These are phyloP conservation scores for Rhizopogon rudus DNA, from an alignment of 768 basidiomycete genomes.

Conservation along the genomic window DNA sequence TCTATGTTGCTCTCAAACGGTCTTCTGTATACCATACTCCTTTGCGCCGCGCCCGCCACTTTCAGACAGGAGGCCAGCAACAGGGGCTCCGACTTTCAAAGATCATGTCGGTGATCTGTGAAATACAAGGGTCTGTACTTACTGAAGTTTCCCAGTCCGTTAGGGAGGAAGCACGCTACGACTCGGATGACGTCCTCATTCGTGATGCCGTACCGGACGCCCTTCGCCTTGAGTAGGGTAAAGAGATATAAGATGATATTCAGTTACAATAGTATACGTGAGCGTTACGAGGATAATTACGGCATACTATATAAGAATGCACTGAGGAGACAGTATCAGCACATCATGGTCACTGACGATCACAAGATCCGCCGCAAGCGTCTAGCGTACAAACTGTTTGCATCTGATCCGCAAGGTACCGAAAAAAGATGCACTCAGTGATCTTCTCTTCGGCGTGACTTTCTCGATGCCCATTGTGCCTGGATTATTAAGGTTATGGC, in stretches of 20 bases:
- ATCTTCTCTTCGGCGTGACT: conserved; percentile 29
- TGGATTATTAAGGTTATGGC: too few relatives aligned
- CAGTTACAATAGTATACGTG: conserved; percentile 17
- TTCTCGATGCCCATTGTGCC: conserved; percentile 52
- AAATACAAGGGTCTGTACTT: conserved; percentile 3
- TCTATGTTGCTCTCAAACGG: conserved; percentile 43
- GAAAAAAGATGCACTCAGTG: conserved; percentile 30
- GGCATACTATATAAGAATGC: too few relatives aligned
- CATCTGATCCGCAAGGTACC: not conserved
- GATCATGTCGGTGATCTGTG: not conserved
- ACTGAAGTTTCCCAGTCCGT: conserved; percentile 33
- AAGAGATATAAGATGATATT: not conserved
- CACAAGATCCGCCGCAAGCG: conserved; percentile 26
- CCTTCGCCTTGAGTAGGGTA: conserved; percentile 14
- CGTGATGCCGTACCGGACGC: conserved; percentile 28
- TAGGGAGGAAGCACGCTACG: conserved; percentile 30
- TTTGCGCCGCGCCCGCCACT: conserved; percentile 39
- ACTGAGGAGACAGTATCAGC: conserved; percentile 2
- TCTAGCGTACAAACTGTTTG: conserved; percentile 32
- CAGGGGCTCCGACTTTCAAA: conserved; percentile 52
- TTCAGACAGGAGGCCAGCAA: conserved; percentile 50
- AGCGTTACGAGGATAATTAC: too few relatives aligned
- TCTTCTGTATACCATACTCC: conserved; percentile 62
- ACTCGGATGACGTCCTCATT: conserved; percentile 26
- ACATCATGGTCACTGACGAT: conserved; percentile 25